Conservation (phyloP, 1,284 basidiomycete species). For the Vanrija sp. region DNA sequence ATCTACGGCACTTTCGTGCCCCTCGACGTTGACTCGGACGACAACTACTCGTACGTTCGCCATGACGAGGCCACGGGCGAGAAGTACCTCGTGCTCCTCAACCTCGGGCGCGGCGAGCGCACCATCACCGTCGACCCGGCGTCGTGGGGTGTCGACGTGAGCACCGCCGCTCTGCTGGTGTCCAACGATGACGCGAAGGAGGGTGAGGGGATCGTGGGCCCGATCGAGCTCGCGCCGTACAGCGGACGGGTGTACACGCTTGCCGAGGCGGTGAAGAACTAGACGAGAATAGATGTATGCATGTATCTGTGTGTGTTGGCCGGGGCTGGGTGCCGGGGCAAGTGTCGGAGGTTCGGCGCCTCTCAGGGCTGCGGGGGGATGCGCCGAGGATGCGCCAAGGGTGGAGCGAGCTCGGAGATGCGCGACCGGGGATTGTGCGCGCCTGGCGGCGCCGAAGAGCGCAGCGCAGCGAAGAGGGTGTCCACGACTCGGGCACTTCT, state of each 20-base stretch:
- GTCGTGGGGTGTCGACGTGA: constrained; percentile 18
- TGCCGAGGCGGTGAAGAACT: background rate
- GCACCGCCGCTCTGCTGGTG: constrained; percentile 23
- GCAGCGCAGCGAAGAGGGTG: too few relatives aligned
- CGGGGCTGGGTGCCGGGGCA: too few relatives aligned
- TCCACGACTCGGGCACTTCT: too few relatives aligned
- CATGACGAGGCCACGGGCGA: constrained; percentile 24
- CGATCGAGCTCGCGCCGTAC: constrained; percentile 21
- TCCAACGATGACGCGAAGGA: constrained; percentile 22
- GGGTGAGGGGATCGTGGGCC: constrained; percentile 12
- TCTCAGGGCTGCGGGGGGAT: too few relatives aligned
- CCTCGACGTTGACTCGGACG: constrained; percentile 35
- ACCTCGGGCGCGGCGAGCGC: constrained; percentile 28
- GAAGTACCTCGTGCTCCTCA: constrained; percentile 33
- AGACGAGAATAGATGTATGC: too few relatives aligned
- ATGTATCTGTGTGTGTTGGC: too few relatives aligned
- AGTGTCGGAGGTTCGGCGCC: too few relatives aligned
- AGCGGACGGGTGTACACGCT: constrained; percentile 29
- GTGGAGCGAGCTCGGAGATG: too few relatives aligned
- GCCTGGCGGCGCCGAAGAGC: too few relatives aligned
- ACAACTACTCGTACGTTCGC: constrained; percentile 45
- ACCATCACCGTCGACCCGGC: constrained; percentile 9
- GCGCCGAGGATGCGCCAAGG: too few relatives aligned
- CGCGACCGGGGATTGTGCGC: too few relatives aligned
- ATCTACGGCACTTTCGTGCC: constrained; percentile 44